These are phyloP conservation scores for Linnemannia exigua DNA, from an alignment of 192 early-diverging fungal species.

Conservation along the genomic window DNA sequence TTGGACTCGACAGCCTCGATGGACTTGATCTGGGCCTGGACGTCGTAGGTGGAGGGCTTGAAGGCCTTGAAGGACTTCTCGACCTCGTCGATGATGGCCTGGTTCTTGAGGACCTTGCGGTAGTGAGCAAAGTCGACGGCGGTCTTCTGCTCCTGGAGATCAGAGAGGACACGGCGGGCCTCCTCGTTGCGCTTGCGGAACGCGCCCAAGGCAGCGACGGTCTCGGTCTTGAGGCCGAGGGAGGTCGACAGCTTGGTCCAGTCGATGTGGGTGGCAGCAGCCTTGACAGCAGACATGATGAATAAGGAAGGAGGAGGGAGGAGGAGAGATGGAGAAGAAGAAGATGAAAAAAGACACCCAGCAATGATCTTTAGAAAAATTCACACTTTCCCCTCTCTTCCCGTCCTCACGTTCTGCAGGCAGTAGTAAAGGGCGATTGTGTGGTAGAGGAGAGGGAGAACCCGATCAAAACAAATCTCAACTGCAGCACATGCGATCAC, in stretches of 20 bases:
- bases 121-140: slow-evolving; percentile 92
- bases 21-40: slow-evolving; percentile 87
- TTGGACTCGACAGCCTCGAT: slow-evolving; percentile 84
- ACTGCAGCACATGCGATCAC: not conserved
- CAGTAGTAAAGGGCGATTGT: too few species aligned
- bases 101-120: slow-evolving; percentile 91
- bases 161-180: slow-evolving; percentile 83
- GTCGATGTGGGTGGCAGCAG: slow-evolving; percentile 82
- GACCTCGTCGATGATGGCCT: slow-evolving; percentile 88
- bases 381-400: not conserved
- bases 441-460: too few species aligned
- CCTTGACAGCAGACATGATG: slow-evolving; percentile 56
- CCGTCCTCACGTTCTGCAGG: not conserved
- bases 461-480: slow-evolving; percentile 3
- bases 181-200: slow-evolving; percentile 98
- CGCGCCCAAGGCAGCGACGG: slow-evolving; percentile 82
- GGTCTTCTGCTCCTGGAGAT: slow-evolving; percentile 87
- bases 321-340: not conserved
- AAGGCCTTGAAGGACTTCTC: slow-evolving; percentile 88
- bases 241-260: slow-evolving; percentile 89
- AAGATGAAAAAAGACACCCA: not conserved
- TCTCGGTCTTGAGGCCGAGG: slow-evolving; percentile 88
- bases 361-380: not conserved
- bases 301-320: slow-evolving; percentile 1
- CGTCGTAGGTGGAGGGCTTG: slow-evolving; percentile 86